A percentile compares a stretch with the other conserved stretches of the same genome.
Conservation (phyloP, 768 basidiomycete species). For the Phaffia tasmanica region DNA sequence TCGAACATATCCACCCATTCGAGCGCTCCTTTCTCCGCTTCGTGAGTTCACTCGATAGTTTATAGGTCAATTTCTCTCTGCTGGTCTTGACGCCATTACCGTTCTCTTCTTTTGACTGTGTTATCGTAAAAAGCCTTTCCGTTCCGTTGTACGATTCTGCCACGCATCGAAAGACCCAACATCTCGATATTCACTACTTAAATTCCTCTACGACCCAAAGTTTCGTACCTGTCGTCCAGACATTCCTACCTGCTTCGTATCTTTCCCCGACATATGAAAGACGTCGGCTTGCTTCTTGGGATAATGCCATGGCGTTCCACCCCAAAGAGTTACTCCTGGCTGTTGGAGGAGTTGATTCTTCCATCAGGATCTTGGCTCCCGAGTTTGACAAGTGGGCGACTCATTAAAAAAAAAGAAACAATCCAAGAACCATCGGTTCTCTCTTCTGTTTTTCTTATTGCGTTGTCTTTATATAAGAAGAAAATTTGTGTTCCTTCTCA, state of each 20-base stretch:
- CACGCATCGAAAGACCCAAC: constrained; percentile 31
- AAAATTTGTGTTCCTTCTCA: no score
- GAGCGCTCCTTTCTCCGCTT: constrained; percentile 68
- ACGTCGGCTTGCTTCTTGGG: constrained; percentile 32
- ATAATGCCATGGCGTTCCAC: constrained; percentile 37
- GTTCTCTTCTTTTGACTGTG: no score
- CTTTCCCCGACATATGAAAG: constrained; percentile 26
- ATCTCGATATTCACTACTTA: constrained; percentile 34
- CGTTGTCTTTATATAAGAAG: no score
- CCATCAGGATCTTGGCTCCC: constrained; percentile 13
- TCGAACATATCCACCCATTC: constrained; percentile 79
- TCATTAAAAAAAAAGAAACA: no score
- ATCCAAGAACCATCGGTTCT: no score
- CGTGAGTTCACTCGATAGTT: constrained; percentile 45
- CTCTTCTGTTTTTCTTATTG: no score
- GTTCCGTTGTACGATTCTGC: constrained; percentile 30
- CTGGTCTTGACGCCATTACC: constrained; percentile 12
- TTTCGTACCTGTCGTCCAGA: constrained; percentile 23
- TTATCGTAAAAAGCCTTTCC: no score
- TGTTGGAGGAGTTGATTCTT: constrained; percentile 34
- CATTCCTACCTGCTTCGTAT: constrained; percentile 31
- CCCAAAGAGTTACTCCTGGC: constrained; percentile 38
- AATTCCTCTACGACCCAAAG: constrained; percentile 22
- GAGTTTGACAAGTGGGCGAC: constrained; percentile 21
- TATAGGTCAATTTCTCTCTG: not conserved